These are phyloP conservation scores for Cucurbita maxima DNA, from an alignment of 306 rosid genomes.

Conservation along the genomic window DNA sequence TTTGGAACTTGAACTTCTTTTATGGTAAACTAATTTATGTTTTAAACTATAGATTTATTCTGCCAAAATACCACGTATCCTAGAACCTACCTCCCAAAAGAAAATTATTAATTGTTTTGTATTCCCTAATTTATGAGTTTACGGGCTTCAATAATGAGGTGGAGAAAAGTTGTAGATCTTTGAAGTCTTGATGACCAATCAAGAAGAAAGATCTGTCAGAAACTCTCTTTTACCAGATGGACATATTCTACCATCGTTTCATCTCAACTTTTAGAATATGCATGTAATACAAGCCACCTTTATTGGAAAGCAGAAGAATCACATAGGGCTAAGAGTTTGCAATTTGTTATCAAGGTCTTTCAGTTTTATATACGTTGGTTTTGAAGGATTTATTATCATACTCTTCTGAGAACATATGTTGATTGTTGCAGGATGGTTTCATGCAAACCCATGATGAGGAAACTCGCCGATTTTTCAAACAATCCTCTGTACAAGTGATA, in stretches of 20 bases:
- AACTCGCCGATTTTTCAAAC: slow-evolving; percentile 82
- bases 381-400: not conserved
- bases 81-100: not conserved
- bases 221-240: not conserved
- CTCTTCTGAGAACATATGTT: not conserved
- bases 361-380: not conserved
- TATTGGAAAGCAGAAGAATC: not conserved
- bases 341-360: not conserved
- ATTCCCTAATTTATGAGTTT: not conserved
- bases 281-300: not conserved
- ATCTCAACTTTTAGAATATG: not conserved
- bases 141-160: not conserved
- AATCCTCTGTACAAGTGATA: slow-evolving; percentile 80
- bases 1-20: not conserved
- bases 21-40: not conserved
- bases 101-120: not conserved
- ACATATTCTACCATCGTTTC: not conserved
- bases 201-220: not conserved
- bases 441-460: slow-evolving; percentile 98
- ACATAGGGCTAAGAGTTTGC: not conserved
- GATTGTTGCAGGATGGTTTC: slow-evolving; percentile 65
- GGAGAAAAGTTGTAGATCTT: not conserved
- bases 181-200: not conserved
- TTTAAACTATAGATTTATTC: not conserved
- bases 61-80: not conserved